Evolutionary conservation across 2,329 filamentous ascomycete genomes (phyloP), one percentile per base, ranked within the genome.

Genomic region (Monilinia vaccinii-corymbosi): DNA sequence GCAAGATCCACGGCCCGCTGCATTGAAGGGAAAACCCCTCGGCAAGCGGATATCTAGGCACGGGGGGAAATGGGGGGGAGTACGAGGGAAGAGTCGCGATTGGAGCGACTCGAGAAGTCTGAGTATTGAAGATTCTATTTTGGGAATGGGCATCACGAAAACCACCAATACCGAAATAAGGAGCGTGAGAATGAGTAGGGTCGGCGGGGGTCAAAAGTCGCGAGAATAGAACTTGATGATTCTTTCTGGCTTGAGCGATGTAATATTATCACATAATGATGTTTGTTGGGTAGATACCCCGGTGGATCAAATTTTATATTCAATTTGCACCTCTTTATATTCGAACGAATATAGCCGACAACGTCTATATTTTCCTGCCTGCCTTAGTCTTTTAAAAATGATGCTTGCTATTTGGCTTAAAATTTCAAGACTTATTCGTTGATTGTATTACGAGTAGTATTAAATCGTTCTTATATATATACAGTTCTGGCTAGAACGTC

Each of bases 141-240:
- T 38, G 51, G 51, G 38, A 11, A 44, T 53, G 51, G 51, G 51
- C 4, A 53, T 55, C n/a, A 55, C 51, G 28, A 55, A 55, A n/a
- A 55, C 51, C 7, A 55, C 40, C 6, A 55, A 55, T 34, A 55
- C 51, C 2, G 45, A 55, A 16, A 55, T 55, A 31, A 55, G 38
- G 2, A 55, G 38, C 23, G 40, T 55, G 6, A 40, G 51, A 9
- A 44, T 55, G 38, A 55, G 38, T 55, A 55, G n/a, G n/a, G 40
- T 32, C 11, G 10, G 25, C 14, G 36, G 25, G 13, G 38, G n/a
- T 0, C 32, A 44, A 21, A 34, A 25, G 23, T 42, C 25, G 38
- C 42, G 8, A 31, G 40, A 13, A 13, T 55, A 23, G 28, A 6
- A 23, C 1, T 32, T 32, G 32, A 32, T 55, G 28, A n/a, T 14